Percentiles rank a stretch among this genome's conserved stretches.
Conservation (phyloP, 1,284 basidiomycete species). For the Uromyces viciae-fabae region DNA sequence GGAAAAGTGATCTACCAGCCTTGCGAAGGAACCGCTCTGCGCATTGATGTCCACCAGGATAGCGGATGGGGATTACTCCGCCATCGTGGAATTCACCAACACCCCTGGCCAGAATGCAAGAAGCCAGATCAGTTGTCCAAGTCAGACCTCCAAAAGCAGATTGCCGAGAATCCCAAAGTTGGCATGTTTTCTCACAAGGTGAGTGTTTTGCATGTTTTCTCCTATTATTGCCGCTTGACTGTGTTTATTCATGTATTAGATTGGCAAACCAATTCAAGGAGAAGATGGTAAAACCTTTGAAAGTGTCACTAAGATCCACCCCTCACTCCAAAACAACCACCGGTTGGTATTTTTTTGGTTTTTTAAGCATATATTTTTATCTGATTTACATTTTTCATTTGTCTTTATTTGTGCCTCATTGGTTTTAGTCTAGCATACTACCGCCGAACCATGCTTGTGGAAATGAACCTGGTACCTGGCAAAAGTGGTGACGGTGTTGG, state of each 20-base stretch:
- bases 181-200: conserved; percentile 1
- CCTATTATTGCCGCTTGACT: not conserved
- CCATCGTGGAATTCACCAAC: conserved; percentile 5
- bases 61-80: not conserved
- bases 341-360: not conserved
- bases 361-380: not conserved
- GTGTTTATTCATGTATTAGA: not conserved
- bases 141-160: not conserved
- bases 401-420: too few species aligned
- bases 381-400: not conserved
- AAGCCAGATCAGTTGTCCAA: not conserved
- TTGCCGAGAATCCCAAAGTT: not conserved
- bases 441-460: not conserved
- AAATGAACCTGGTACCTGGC: not conserved
- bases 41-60: not conserved
- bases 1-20: not conserved
- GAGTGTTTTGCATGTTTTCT: not conserved
- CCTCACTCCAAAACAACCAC: too few species aligned
- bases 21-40: not conserved
- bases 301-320: not conserved
- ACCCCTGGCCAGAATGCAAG: conserved; percentile 11
- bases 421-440: not conserved
- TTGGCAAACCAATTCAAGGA: conserved; percentile 3
- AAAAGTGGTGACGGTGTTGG: not conserved
- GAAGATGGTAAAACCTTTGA: too few species aligned